These are phyloP conservation scores for Paraphaeosphaeria minitans DNA, from an alignment of 2,329 filamentous ascomycete species.

Conservation along the genomic window DNA sequence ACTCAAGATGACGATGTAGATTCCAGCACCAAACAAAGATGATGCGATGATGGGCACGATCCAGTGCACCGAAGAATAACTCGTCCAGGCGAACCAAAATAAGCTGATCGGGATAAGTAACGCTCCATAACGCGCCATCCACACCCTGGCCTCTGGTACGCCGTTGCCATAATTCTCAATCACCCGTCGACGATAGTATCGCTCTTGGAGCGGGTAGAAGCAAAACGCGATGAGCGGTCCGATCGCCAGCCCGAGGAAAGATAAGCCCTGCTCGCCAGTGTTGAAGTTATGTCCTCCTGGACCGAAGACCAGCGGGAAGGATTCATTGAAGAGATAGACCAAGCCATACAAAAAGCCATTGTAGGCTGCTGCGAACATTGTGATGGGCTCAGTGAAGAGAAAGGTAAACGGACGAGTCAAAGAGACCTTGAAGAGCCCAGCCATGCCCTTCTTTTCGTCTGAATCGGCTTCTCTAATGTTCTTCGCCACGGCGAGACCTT, in stretches of 20 bases:
- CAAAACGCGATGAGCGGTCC: conserved; percentile 24
- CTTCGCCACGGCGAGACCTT: conserved; percentile 14
- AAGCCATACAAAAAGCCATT: too few relatives aligned
- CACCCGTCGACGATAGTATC: conserved; percentile 21
- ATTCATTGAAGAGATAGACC: too few relatives aligned
- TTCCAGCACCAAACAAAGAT: conserved; percentile 22
- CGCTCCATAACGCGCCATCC: conserved; percentile 14
- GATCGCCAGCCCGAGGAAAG: conserved; percentile 30
- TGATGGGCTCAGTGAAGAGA: too few relatives aligned
- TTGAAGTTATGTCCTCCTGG: too few relatives aligned
- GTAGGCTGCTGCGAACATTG: too few relatives aligned
- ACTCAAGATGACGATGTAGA: conserved; percentile 28
- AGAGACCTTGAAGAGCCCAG: too few relatives aligned
- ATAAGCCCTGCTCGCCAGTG: conserved; percentile 3
- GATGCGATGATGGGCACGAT: conserved; percentile 23
- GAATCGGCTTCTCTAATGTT: too few relatives aligned
- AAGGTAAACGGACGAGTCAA: too few relatives aligned
- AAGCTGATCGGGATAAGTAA: conserved; percentile 28
- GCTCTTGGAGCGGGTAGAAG: conserved; percentile 23
- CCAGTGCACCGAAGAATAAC: conserved; percentile 16
- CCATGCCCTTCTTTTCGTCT: too few relatives aligned
- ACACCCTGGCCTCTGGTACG: conserved; percentile 37
- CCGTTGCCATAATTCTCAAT: conserved; percentile 10
- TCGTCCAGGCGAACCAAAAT: conserved; percentile 34
- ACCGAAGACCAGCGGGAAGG: too few relatives aligned